Base-by-base conservation (phyloP, 2,329 filamentous ascomycete genomes). In the Myriosclerotinia scirpicola region DNA sequence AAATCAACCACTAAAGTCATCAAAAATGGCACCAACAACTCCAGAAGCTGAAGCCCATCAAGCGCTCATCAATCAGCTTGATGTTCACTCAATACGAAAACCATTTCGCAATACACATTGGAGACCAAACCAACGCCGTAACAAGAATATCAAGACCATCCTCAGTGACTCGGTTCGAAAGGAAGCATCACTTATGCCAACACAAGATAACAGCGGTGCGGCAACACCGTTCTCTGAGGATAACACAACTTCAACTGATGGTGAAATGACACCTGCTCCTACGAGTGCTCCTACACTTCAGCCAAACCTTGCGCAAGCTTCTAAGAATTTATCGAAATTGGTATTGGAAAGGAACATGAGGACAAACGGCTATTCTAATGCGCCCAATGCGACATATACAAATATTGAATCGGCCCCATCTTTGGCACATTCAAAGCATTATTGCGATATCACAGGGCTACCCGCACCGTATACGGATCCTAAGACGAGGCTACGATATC, bases 101-200 rank as follows among this genome's bases (percentile, higher is more conserved):
- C 90, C 88, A 75, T 99, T 97, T 83, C 93, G 94, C 78, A 97
- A 93, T 77, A 83, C 90, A 3, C 81, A 87, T 77, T 99, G 95
- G 95, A 93, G 91, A 76, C 92, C 95, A 20, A 92, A 94, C 71
- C 90, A 93, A 79, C 93, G 95, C 62, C 92, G 95, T 79, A 99
- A 99, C 86, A 99, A 99, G 83, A 98, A 97, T 79, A 89, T 98
- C 79, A 98, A 98, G 80, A 92, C 96, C 74, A 95, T 99, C 69
- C 84, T 99, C 69, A 90, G 92, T 68, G 95, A 99, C 75, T 91
- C 90, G 15, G 87, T 91, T 30, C 90, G 92, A 73, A 92, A 90
- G 76, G 94, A 98, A 81, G 92, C 92, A n/a, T 96, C 93, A 4
- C 84, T 91, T 46, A 83, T 93, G 75, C 92, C 90, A 20, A 97